Evolutionary conservation across 495 filamentous ascomycete genomes (phyloP).

Genomic region (Clohesyomyces aquaticus): DNA sequence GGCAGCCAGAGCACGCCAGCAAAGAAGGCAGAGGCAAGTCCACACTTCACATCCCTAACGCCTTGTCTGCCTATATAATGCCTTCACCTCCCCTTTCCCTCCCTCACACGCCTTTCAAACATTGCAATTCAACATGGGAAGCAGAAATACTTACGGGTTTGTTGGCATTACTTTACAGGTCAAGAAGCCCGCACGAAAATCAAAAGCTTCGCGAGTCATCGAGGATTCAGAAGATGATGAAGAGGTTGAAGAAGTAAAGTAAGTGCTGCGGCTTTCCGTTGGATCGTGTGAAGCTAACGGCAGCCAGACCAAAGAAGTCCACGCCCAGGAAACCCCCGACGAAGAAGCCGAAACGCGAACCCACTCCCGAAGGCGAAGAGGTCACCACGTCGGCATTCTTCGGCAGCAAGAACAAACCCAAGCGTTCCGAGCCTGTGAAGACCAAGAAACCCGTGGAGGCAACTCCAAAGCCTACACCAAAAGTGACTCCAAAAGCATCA

Average conservation of each 20-base stretch:
- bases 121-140: not conserved
- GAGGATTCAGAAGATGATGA: slow-evolving; percentile 44
- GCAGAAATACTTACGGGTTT: slow-evolving; percentile 6
- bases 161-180: slow-evolving; percentile 5
- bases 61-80: not conserved
- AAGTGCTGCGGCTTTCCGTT: not conserved
- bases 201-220: slow-evolving; percentile 30
- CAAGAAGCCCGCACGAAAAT: slow-evolving; percentile 31
- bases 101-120: not conserved
- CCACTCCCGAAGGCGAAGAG: slow-evolving; percentile 38
- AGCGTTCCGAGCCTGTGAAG: slow-evolving; percentile 45
- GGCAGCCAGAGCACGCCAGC: slow-evolving; percentile 30
- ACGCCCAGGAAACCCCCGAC: slow-evolving; percentile 42
- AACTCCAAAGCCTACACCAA: slow-evolving; percentile 39
- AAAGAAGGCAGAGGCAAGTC: slow-evolving; percentile 41
- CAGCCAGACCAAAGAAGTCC: slow-evolving; percentile 37
- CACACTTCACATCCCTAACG: not conserved
- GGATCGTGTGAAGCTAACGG: slow-evolving; percentile 12
- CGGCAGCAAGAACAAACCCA: slow-evolving; percentile 48
- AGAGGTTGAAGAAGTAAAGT: slow-evolving; percentile 37
- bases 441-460: slow-evolving; percentile 35
- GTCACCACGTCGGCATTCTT: slow-evolving; percentile 49
- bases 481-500: slow-evolving; percentile 31
- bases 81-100: not conserved
- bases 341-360: slow-evolving; percentile 44